phyloP scores from a whole-genome alignment of 2,329 filamentous ascomycete species.

The Aspergillus sp. region DNA sequence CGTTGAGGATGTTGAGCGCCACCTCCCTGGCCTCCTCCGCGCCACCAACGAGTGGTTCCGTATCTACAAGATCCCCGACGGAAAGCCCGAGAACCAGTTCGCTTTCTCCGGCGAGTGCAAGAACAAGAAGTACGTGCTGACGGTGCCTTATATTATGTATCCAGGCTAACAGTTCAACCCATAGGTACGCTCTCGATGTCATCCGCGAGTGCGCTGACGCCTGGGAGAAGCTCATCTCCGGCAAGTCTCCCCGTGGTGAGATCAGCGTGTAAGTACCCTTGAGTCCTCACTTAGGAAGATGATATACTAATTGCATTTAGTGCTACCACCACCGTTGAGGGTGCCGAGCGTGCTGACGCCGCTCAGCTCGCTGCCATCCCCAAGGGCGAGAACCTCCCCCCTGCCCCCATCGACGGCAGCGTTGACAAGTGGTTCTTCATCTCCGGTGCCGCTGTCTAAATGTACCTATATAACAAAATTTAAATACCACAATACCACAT shows the following conservation, averaged over 20 bases:
- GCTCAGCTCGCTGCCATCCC: constrained; percentile 76
- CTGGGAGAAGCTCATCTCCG: constrained; percentile 93
- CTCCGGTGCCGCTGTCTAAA: constrained; percentile 85
- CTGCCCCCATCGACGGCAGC: constrained; percentile 89
- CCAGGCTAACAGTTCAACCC: constrained; percentile 19
- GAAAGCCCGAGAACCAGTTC: constrained; percentile 99
- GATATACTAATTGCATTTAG: constrained; percentile 46
- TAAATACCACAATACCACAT: constrained; percentile 30
- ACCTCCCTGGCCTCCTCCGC: constrained; percentile 92
- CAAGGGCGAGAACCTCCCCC: constrained; percentile 72
- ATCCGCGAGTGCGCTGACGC: constrained; percentile 94
- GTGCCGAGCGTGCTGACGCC: constrained; percentile 68
- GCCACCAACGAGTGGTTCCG: constrained; percentile 99
- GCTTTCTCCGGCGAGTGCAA: constrained; percentile 99
- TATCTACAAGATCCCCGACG: constrained; percentile 99
- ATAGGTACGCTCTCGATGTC: constrained; percentile 88
- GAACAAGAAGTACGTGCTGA: constrained; percentile 81
- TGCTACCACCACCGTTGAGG: constrained; percentile 74
- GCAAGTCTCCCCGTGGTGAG: constrained; percentile 76
- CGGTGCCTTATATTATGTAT: constrained; percentile 1
- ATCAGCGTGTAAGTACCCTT: constrained; percentile 72
- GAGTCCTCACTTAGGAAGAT: background rate
- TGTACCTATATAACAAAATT: constrained; percentile 25
- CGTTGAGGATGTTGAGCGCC: constrained; percentile 97
- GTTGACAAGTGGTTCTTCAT: constrained; percentile 99